Base-by-base conservation (phyloP, 1,284 basidiomycete species). In the Apiotrichum sp. region DNA sequence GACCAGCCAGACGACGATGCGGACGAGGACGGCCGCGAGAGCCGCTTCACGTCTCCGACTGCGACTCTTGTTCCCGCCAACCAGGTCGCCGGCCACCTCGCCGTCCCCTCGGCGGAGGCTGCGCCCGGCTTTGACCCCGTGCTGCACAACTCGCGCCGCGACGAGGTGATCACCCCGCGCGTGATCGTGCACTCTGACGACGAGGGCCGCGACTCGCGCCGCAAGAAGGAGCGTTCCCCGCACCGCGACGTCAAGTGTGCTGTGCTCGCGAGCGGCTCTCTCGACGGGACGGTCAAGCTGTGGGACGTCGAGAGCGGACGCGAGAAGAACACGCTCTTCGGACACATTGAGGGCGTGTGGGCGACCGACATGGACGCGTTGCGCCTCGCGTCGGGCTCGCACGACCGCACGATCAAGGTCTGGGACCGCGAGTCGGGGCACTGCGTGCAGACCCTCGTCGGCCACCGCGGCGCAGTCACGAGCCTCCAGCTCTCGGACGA, bases 221-320 rank as follows among this genome's bases (percentile, higher is more conserved):
- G 36, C 31, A 32, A 50, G 32, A 48, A 41, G 34, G 59, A 59
- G 39, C 54, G 49, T n/a, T 59, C 58, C n/a, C 55, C 59, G 38
- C 57, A 58, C n/a, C 55, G 58, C 16, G 69, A 64, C 29, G 67
- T 72, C 50, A 75, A 74, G 66, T 68, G 74, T 55, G 86, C 90
- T 3, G 78, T 95, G 13, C 81, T 98, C 53, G 84, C 96, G 57
- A 91, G 90, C 0, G 93, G 93, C 6, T 88, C 87, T 65, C 80
- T 98, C 61, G 95, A 98, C 74, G 98, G 98, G 71, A 98, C 93
- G 13, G 86, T 98, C 77, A 93, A 92, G 74, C 70, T 95, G 14
- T 99, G 96, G 96, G 93, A 98, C 69, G 85, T 98, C 43, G 89
- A 95, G 63, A 85, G 85, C 1, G 91, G 88, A 32, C 84, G 86